phyloP scores from a whole-genome alignment of 106 monocot species.

The Agapanthus africanus region DNA sequence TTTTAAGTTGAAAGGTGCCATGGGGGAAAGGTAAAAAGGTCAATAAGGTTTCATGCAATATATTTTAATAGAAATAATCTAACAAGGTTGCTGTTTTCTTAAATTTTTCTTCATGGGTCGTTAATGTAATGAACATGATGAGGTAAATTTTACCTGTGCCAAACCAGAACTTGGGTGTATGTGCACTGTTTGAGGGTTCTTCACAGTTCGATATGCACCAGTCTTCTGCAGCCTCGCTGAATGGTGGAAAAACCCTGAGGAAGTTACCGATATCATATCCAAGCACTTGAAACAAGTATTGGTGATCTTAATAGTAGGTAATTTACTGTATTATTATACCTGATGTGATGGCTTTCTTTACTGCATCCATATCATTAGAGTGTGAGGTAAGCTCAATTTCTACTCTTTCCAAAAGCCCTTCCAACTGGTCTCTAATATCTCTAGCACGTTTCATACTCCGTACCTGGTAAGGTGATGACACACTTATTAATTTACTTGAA shows the following conservation, averaged over 20 bases:
- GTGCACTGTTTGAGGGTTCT: slow-evolving; percentile 87
- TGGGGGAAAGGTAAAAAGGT: too few relatives aligned
- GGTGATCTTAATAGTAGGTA: background rate
- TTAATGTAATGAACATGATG: too few relatives aligned
- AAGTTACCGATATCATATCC: background rate
- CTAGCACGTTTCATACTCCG: slow-evolving; percentile 90
- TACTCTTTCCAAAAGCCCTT: slow-evolving; percentile 90
- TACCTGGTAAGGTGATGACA: slow-evolving; percentile 33
- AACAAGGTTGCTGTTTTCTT: too few relatives aligned
- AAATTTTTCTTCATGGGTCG: too few relatives aligned
- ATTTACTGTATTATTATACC: slow-evolving; percentile 19
- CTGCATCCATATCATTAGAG: slow-evolving; percentile 54
- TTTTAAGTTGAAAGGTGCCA: too few relatives aligned
- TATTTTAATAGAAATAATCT: too few relatives aligned
- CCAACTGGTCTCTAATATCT: slow-evolving; percentile 84
- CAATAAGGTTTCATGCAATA: too few relatives aligned
- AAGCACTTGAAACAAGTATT: background rate
- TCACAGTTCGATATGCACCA: slow-evolving; percentile 24
- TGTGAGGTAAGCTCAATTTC: slow-evolving; percentile 77
- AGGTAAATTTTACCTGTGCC: slow-evolving; percentile 48
- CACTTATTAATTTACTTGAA: background rate
- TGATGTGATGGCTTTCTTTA: slow-evolving; percentile 90
- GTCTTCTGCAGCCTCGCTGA: slow-evolving; percentile 67
- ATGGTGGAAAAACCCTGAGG: slow-evolving; percentile 85
- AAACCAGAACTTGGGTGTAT: slow-evolving; percentile 95